A percentile compares a stretch with the other conserved stretches of the same genome.
These are phyloP conservation scores for Corrigiola litoralis DNA, from an alignment of 179 eudicot genomes.

Conservation along the genomic window DNA sequence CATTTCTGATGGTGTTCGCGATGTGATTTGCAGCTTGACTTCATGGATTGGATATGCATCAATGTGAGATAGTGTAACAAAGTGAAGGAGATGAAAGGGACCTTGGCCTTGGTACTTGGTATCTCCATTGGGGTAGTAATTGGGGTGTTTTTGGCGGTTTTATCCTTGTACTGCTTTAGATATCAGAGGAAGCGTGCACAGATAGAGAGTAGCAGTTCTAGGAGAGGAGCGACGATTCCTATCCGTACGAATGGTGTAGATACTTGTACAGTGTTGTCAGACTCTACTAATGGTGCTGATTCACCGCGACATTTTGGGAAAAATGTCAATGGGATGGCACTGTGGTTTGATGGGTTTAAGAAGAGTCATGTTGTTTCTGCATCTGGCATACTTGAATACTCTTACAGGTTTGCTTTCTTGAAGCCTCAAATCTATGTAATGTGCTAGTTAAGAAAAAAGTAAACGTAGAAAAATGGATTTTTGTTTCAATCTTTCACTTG, in stretches of 20 bases:
- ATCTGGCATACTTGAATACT: slow-evolving; percentile 84
- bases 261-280: slow-evolving; percentile 65
- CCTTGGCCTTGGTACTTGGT: slow-evolving; percentile 67
- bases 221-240: slow-evolving; percentile 68
- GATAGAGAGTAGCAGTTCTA: slow-evolving; percentile 68
- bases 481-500: background rate
- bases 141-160: slow-evolving; percentile 65
- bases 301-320: slow-evolving; percentile 53
- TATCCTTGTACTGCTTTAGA: slow-evolving; percentile 56
- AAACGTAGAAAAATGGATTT: background rate
- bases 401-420: slow-evolving; percentile 61
- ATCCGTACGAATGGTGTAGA: slow-evolving; percentile 79
- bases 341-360: slow-evolving; percentile 69
- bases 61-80: slow-evolving; percentile 9
- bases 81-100: slow-evolving; percentile 51
- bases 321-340: slow-evolving; percentile 32
- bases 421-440: background rate
- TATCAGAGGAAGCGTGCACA: slow-evolving; percentile 59
- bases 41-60: slow-evolving; percentile 34
- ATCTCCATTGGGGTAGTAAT: slow-evolving; percentile 88
- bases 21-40: slow-evolving; percentile 35
- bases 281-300: slow-evolving; percentile 77
- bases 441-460: background rate
- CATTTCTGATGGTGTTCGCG: background rate
- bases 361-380: slow-evolving; percentile 65